Evolutionary conservation across 192 early-diverging fungal genomes (phyloP).

Genomic region (Helicostylum pulchrum): DNA sequence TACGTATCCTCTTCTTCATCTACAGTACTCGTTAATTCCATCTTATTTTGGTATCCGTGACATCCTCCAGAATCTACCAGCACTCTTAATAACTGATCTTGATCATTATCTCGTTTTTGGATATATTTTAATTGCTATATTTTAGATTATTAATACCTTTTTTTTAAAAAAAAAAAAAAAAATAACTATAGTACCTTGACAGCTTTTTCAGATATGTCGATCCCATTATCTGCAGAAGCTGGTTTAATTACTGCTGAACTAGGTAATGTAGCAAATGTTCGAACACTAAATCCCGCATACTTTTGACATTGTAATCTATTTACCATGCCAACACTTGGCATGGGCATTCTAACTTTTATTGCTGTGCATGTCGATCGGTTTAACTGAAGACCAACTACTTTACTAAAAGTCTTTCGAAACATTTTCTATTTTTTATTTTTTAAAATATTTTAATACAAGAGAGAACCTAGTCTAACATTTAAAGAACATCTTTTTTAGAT

Average conservation of each 20-base stretch:
- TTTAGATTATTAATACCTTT: background rate
- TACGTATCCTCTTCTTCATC: constrained; percentile 75
- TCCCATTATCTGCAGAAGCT: constrained; percentile 15
- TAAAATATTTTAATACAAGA: too few species aligned
- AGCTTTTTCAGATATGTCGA: constrained; percentile 50
- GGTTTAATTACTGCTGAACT: constrained; percentile 3
- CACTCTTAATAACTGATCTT: constrained; percentile 57
- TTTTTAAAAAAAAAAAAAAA: too few species aligned
- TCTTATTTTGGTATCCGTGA: constrained; percentile 82
- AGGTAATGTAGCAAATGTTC: background rate
- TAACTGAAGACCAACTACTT: too few species aligned
- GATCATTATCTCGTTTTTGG: constrained; percentile 43
- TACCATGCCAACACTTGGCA: too few species aligned
- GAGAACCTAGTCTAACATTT: too few species aligned
- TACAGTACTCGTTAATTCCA: constrained; percentile 65
- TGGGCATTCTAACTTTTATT: too few species aligned
- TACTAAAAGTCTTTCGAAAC: too few species aligned
- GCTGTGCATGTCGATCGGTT: too few species aligned
- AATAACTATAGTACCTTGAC: constrained; percentile 35
- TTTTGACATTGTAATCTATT: too few species aligned
- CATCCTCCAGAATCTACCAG: constrained; percentile 84
- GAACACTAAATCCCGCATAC: too few species aligned
- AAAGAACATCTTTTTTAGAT: too few species aligned
- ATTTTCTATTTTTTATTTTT: too few species aligned
- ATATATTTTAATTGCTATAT: constrained; percentile 54